Base-by-base conservation (phyloP, 2,329 filamentous ascomycete species). In the Paradendryphiella salina region DNA sequence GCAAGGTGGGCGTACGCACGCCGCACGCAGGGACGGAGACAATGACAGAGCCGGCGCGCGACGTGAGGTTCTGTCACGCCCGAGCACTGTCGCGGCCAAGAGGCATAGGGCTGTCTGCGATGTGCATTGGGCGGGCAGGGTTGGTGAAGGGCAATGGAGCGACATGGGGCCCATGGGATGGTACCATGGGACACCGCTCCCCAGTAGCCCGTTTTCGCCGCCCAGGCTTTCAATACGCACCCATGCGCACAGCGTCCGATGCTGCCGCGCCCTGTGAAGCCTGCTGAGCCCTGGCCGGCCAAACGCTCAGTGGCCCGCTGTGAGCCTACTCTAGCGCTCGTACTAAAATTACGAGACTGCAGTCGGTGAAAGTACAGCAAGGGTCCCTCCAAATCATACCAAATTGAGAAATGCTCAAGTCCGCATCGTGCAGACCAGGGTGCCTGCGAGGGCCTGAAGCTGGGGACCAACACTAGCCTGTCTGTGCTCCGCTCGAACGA, bases 331-430 rank as follows among this genome's bases (percentile, higher is more conserved):
- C 61, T 65, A 64, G 63, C 61, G 63, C 56, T 54, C 50, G 60
- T 64, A 56, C 63, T 64, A 66, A 64, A 66, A 60, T 63, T 66
- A 66, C 61, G 37, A 59, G 58, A 58, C 60, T 58, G 63, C 61
- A 63, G 63, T 64, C 63, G 63, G 63, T 65, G 60, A 66, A 64
- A 52, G 60, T 51, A 36, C 36, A 50, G 42, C 46, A 60, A 65
- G 60, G 63, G 63, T 63, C 61, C 52, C 54, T 43, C 43, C 44
- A 49, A 44, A 62, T 61, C 51, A 49, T 57, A 56, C 58, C 58
- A 61, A 57, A 59, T 61, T 57, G 58, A 61, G 58, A 43, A 57
- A 55, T 61, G 59, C 56, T 59, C 56, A 33, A 61, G 58, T 53
- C 58, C 52, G 58, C 58, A 39, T 56, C 55, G 54, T 50, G 60